These are phyloP conservation scores for Tuber aestivum DNA, from an alignment of 495 filamentous ascomycete species.

Conservation along the genomic window DNA sequence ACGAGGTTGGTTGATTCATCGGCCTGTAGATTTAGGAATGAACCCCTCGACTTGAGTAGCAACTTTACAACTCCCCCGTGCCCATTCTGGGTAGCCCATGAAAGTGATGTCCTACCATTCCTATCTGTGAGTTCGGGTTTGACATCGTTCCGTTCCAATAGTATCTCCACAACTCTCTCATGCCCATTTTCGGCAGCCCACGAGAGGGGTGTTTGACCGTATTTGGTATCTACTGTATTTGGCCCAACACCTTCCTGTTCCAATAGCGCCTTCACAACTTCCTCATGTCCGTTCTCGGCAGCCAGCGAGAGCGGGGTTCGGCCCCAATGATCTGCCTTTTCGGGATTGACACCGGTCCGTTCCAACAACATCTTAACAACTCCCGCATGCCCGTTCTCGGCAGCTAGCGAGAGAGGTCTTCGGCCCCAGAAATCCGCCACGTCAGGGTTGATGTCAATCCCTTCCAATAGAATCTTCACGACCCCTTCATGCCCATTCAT, in stretches of 20 bases:
- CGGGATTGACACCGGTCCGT: slow-evolving; percentile 7
- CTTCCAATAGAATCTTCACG: background rate
- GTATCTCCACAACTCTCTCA: slow-evolving; percentile 33
- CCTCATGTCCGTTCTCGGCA: slow-evolving; percentile 35
- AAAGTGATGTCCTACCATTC: slow-evolving; percentile 38
- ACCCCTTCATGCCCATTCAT: background rate
- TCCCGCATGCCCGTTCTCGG: slow-evolving; percentile 35
- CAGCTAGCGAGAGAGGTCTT: slow-evolving; percentile 38
- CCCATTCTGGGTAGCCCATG: slow-evolving; percentile 44
- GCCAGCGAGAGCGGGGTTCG: slow-evolving; percentile 41
- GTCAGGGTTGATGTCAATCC: background rate
- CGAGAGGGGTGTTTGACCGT: slow-evolving; percentile 44
- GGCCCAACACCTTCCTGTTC: slow-evolving; percentile 16
- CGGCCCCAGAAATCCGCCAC: background rate
- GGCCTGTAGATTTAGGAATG: background rate
- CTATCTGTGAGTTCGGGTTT: slow-evolving; percentile 13
- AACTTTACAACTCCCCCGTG: slow-evolving; percentile 43
- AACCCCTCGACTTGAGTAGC: background rate
- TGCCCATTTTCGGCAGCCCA: slow-evolving; percentile 45
- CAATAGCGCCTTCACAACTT: slow-evolving; percentile 37
- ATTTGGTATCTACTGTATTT: slow-evolving; percentile 23
- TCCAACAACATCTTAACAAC: slow-evolving; percentile 38
- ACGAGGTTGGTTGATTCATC: background rate
- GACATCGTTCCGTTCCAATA: slow-evolving; percentile 10
- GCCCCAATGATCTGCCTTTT: slow-evolving; percentile 14